A percentile compares a stretch with the other conserved stretches of the same genome.
Evolutionary conservation across 2,329 filamentous ascomycete genomes (phyloP).

Genomic region (Ophiostoma novo-ulmi): DNA sequence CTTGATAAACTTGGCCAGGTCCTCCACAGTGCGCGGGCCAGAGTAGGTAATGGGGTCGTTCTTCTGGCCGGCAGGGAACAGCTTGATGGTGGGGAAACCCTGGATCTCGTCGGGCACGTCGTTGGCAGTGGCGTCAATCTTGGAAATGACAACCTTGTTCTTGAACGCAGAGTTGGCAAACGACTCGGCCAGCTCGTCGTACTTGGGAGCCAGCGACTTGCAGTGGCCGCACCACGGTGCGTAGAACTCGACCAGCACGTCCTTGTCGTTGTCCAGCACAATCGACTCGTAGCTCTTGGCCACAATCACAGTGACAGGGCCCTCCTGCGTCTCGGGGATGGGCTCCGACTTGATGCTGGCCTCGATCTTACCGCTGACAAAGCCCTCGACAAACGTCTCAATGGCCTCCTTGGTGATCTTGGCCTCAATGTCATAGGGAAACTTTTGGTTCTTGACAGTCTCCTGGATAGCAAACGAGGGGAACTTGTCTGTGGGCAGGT

Average conservation of each 20-base stretch:
- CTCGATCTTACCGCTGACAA: slow-evolving; percentile 78
- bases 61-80: slow-evolving; percentile 90
- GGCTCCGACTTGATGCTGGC: slow-evolving; percentile 98
- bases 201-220: slow-evolving; percentile 95
- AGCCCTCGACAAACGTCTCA: slow-evolving; percentile 78
- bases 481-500: slow-evolving; percentile 93
- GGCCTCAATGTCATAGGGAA: slow-evolving; percentile 81
- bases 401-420: slow-evolving; percentile 69
- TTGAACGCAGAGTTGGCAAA: slow-evolving; percentile 76
- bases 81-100: slow-evolving; percentile 99
- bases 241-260: slow-evolving; percentile 97
- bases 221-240: slow-evolving; percentile 99
- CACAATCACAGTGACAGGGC: slow-evolving; percentile 79
- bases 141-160: slow-evolving; percentile 84
- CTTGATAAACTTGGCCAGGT: slow-evolving; percentile 85
- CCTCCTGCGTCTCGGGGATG: slow-evolving; percentile 88
- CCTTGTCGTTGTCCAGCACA: slow-evolving; percentile 90
- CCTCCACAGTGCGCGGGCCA: slow-evolving; percentile 83
- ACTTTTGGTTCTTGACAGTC: slow-evolving; percentile 92
- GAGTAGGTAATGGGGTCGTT: slow-evolving; percentile 77
- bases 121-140: slow-evolving; percentile 94
- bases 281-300: slow-evolving; percentile 90
- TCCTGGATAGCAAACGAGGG: slow-evolving; percentile 98
- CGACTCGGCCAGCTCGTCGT: slow-evolving; percentile 78
- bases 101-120: slow-evolving; percentile 95